Conservation (phyloP, 2,329 filamentous ascomycete genomes). For the Cryoendolithus antarcticus region DNA sequence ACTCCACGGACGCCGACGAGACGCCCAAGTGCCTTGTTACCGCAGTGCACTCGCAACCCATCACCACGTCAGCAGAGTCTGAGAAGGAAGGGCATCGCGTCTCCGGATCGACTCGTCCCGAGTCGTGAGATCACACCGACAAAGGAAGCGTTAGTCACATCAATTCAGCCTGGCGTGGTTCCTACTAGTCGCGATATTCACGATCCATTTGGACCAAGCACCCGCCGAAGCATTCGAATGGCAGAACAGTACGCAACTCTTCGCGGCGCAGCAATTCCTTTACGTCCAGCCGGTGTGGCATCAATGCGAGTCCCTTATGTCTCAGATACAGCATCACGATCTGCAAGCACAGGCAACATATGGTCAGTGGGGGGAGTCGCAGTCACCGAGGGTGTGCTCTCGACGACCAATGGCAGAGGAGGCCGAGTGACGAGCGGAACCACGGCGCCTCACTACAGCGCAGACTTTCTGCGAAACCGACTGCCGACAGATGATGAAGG, state of each 20-base stretch:
- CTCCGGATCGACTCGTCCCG: too few species aligned
- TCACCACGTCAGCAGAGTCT: too few species aligned
- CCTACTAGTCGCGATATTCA: constrained; percentile 1
- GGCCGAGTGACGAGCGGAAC: constrained; percentile 56
- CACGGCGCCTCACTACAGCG: constrained; percentile 53
- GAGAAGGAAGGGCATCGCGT: too few species aligned
- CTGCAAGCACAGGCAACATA: constrained; percentile 53
- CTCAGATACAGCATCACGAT: constrained; percentile 6
- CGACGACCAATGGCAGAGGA: constrained; percentile 47
- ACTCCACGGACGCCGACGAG: too few species aligned
- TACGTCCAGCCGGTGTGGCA: constrained; percentile 1
- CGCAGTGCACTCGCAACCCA: too few species aligned
- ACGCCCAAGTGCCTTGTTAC: too few species aligned
- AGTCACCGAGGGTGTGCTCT: constrained; percentile 24
- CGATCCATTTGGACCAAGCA: constrained; percentile 18
- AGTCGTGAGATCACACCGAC: constrained; percentile 11
- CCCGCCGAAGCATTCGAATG: constrained; percentile 7
- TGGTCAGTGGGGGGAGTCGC: constrained; percentile 65
- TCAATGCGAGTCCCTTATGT: constrained; percentile 1
- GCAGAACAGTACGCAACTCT: constrained; percentile 15
- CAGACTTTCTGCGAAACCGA: constrained; percentile 39
- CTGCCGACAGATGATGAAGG: constrained; percentile 15
- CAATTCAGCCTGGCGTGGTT: constrained; percentile 16
- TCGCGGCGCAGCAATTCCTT: constrained; percentile 3
- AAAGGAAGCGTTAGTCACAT: constrained; percentile 15